Evolutionary conservation across 208 protist species (phyloP).

Genomic region (Borovskyia barvae): DNA sequence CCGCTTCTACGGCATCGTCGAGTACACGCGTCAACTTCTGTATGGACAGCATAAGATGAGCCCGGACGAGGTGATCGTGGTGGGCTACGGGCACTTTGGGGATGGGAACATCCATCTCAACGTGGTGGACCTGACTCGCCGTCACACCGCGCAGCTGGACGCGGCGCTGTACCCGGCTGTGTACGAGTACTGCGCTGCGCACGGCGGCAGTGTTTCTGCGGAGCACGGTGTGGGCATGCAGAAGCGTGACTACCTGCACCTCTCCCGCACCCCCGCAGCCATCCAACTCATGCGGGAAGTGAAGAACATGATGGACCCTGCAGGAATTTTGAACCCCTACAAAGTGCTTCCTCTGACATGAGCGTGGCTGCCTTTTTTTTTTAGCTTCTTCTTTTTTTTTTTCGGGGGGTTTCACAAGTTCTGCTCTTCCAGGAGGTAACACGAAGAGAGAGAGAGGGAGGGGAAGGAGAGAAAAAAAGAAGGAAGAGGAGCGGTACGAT

Average conservation of each 20-base stretch:
- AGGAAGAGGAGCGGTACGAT: background rate
- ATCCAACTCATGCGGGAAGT: slow-evolving; percentile 90
- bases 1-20: slow-evolving; percentile 79
- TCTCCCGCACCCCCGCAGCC: slow-evolving; percentile 65
- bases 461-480: background rate
- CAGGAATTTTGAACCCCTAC: slow-evolving; percentile 96
- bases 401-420: too few species aligned
- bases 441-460: background rate
- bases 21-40: slow-evolving; percentile 65
- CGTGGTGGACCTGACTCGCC: slow-evolving; percentile 68
- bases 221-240: slow-evolving; percentile 95
- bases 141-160: slow-evolving; percentile 43
- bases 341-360: slow-evolving; percentile 84
- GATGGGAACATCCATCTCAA: slow-evolving; percentile 98
- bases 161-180: slow-evolving; percentile 60
- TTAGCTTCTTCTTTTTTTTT: background rate
- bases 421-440: slow-evolving; percentile 1
- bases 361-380: background rate
- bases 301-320: slow-evolving; percentile 93
- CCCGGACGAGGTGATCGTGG: slow-evolving; percentile 61
- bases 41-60: slow-evolving; percentile 51
- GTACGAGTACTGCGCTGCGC: slow-evolving; percentile 65
- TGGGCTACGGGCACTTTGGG: slow-evolving; percentile 96
- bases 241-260: slow-evolving; percentile 83
- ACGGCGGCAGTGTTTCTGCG: slow-evolving; percentile 89